Percentiles rank a stretch among this genome's conserved stretches.
These are phyloP conservation scores for Ustilago curta DNA, from an alignment of 1,284 basidiomycete genomes.

Conservation along the genomic window DNA sequence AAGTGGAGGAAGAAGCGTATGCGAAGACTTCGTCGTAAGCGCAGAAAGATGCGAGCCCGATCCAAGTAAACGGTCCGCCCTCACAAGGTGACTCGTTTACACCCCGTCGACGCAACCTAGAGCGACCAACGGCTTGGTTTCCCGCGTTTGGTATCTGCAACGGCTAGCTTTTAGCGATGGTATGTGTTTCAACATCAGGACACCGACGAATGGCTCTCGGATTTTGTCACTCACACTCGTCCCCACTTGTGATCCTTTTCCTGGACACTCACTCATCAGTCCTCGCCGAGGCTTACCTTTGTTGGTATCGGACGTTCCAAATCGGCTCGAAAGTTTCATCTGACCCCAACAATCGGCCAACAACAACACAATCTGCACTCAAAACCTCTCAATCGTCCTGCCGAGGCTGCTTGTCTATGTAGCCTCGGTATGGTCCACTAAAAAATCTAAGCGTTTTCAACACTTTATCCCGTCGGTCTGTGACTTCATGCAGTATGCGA, in stretches of 20 bases:
- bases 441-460: conserved; percentile 55
- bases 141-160: conserved; percentile 15
- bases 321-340: conserved; percentile 27
- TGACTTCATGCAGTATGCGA: background rate
- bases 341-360: conserved; percentile 36
- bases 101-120: conserved; percentile 22
- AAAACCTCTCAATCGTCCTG: conserved; percentile 24
- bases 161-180: conserved; percentile 35
- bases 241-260: background rate
- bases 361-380: conserved; percentile 21
- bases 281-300: conserved; percentile 18
- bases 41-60: conserved; percentile 68
- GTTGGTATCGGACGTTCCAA: conserved; percentile 14
- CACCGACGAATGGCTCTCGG: background rate
- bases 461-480: conserved; percentile 22
- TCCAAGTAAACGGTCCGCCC: conserved; percentile 62
- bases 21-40: conserved; percentile 67
- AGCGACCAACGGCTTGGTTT: conserved; percentile 28
- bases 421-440: conserved; percentile 15
- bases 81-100: conserved; percentile 25
- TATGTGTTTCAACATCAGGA: conserved; percentile 6
- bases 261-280: conserved; percentile 8
- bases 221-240: conserved; percentile 7
- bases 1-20: conserved; percentile 69
- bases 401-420: conserved; percentile 40